phyloP scores from a whole-genome alignment of 441 rosid genomes.

The Euphorbia corollata region DNA sequence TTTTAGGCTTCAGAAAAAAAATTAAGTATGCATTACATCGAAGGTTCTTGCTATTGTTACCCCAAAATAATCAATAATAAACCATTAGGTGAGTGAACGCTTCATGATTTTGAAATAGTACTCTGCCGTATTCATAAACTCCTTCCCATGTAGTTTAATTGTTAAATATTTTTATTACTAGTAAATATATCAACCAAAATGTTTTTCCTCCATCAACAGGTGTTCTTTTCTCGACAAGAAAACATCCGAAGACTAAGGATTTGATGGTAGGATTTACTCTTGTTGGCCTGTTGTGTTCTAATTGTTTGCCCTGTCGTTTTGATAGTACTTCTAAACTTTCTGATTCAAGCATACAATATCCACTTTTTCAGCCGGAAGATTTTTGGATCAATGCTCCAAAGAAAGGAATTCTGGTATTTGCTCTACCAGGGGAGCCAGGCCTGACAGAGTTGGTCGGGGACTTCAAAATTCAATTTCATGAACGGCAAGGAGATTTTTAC shows the following conservation, averaged over 20 bases:
- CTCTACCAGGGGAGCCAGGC: constrained; percentile 86
- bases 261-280: constrained; percentile 41
- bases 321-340: constrained; percentile 4
- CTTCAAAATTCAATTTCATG: constrained; percentile 80
- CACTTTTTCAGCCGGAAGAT: constrained; percentile 64
- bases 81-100: not conserved
- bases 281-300: constrained; percentile 3
- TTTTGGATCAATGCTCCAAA: constrained; percentile 74
- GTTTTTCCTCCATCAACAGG: constrained; percentile 35
- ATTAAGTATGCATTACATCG: not conserved
- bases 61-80: constrained; percentile 6
- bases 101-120: too few species aligned
- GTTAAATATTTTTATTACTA: not conserved
- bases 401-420: constrained; percentile 71
- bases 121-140: not conserved
- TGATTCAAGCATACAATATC: constrained; percentile 18
- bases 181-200: constrained; percentile 7
- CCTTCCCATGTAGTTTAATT: not conserved
- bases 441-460: constrained; percentile 67
- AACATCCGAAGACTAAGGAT: constrained; percentile 70
- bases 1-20: not conserved
- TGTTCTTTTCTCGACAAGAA: constrained; percentile 66
- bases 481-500: constrained; percentile 80
- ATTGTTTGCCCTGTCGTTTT: constrained; percentile 5
- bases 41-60: not conserved